phyloP scores from a whole-genome alignment of 805 yeast species.

The Blastobotrys muscicola region DNA sequence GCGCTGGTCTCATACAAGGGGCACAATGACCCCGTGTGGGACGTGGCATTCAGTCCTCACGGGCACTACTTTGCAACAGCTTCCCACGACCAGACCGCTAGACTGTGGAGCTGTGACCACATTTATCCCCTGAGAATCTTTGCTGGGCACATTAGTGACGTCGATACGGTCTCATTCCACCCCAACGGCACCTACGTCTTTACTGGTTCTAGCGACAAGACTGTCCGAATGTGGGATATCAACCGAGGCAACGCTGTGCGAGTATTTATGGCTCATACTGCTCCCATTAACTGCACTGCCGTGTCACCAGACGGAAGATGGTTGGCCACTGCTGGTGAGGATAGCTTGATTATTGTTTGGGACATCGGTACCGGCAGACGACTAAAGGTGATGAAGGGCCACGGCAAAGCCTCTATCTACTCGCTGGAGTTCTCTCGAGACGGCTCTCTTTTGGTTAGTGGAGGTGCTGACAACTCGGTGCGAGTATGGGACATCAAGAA shows the following conservation, averaged over 20 bases:
- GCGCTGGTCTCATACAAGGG: conserved; percentile 92
- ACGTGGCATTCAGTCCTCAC: conserved; percentile 84
- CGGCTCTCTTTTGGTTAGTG: conserved; percentile 81
- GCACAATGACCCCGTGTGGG: conserved; percentile 96
- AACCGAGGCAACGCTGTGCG: conserved; percentile 82
- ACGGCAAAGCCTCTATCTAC: conserved; percentile 78
- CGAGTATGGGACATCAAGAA: conserved; percentile 93
- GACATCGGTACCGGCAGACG: conserved; percentile 88
- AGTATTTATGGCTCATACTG: conserved; percentile 84
- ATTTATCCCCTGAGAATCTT: conserved; percentile 91
- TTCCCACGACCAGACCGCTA: conserved; percentile 94
- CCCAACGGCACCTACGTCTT: conserved; percentile 92
- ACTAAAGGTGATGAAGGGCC: conserved; percentile 88
- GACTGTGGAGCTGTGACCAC: conserved; percentile 97
- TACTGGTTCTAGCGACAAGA: conserved; percentile 92
- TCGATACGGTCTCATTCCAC: conserved; percentile 89
- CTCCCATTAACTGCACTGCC: conserved; percentile 76
- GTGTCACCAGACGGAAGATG: conserved; percentile 96
- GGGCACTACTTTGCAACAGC: conserved; percentile 99
- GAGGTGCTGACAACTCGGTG: conserved; percentile 87
- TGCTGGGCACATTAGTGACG: conserved; percentile 96
- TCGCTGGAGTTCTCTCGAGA: conserved; percentile 78
- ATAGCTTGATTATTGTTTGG: conserved; percentile 81
- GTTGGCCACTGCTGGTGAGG: conserved; percentile 94
- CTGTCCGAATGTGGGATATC: conserved; percentile 98